Base-by-base conservation (phyloP, 2,329 filamentous ascomycete species). In the Cytospora schulzeri region DNA sequence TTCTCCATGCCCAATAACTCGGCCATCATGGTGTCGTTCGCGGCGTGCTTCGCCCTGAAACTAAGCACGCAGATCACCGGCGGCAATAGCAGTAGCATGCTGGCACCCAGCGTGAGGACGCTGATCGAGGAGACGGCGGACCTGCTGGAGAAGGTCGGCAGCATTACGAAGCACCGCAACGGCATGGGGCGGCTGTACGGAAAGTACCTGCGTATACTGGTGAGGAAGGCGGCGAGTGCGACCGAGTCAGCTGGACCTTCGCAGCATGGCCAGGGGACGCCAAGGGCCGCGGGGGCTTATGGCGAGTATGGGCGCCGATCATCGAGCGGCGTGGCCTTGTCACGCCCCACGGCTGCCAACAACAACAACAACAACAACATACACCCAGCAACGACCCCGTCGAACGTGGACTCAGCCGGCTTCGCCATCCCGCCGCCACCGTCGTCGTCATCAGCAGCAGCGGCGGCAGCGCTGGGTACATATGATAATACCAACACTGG, bases 1-100 rank as follows among this genome's bases (percentile, higher is more conserved):
- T 87, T 87, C 62, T 91, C 89, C 0, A 92, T 92, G 89, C 89
- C 89, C 0, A 92, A 92, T 74, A 92, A 92, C 69, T 91, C 89
- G 0, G 85, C 89, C 62, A 90, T 91, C 68, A 92, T 92, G 90
- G 90, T 92, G 15, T 90, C 88, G 1, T 91, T 91, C 68, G 89
- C 89, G 0, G 88, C 88, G 5, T 90, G 87, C 69, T 90, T 89
- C 67, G 87, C 88, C 0, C 75, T 90, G n/a, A 84, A 85, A 12
- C 79, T 90, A 5, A 88, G 86, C 68, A 81, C 85, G 0, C 84
- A 85, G 56, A 81, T 85, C 3, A 80, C 82, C 0, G 85, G 82
- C 31, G 82, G 80, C 63, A 64, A 35, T 19, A 61, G 62, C 8
- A 62, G 41, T 41, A 63, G 54, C 12, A 58, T 63, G 19, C 73